Evolutionary conservation across 2,329 filamentous ascomycete genomes (phyloP), one percentile per base, ranked within the genome.

Genomic region (Verticillium isaacii): DNA sequence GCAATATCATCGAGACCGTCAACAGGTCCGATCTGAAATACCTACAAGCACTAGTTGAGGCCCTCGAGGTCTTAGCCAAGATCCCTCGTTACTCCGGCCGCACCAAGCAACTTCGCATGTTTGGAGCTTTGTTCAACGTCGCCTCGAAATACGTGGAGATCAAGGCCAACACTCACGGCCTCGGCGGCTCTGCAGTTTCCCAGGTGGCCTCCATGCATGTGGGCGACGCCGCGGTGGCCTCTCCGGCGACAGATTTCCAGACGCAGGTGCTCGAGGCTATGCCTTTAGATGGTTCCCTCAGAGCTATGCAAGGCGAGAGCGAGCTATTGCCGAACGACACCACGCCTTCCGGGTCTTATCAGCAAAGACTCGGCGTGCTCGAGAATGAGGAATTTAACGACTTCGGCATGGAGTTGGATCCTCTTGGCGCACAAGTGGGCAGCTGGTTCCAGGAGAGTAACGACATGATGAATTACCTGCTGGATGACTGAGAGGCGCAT

Each of bases 21-120:
- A 72, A 80, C 17, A 61, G 68, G 29, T 66, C 68, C 2, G 81
- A 83, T 60, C 74, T 83, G 2, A 60, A 70, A 9, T 73, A 57
- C 19, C 56, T 69, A 0, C 59, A 57, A 11, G 34, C 25, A 8
- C 23, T 69, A 0, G 63, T 68, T 14, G 62, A 64, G 9, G 65
- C 63, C 0, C 56, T 69, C 3, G 60, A 67, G 32, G 52, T 45
- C 1, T 19, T 59, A 1, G 55, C 65, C 0, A 25, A 56, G 36
- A 23, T 63, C 32, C 15, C 57, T 25, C 11, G 58, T 29, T 55
- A 57, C 32, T 17, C 32, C 7, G 6, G 32, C 8, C 56, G 66
- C n/a, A 56, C 60, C 15, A 64, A 61, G 17, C 68, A 69, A 14
- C 34, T 61, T 2, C 64, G 64, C 3, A 59, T 70, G 3, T 70